Evolutionary conservation across 1,284 basidiomycete species (phyloP), one percentile per base, ranked within the genome.

Genomic region (Sporisorium reilianum): DNA sequence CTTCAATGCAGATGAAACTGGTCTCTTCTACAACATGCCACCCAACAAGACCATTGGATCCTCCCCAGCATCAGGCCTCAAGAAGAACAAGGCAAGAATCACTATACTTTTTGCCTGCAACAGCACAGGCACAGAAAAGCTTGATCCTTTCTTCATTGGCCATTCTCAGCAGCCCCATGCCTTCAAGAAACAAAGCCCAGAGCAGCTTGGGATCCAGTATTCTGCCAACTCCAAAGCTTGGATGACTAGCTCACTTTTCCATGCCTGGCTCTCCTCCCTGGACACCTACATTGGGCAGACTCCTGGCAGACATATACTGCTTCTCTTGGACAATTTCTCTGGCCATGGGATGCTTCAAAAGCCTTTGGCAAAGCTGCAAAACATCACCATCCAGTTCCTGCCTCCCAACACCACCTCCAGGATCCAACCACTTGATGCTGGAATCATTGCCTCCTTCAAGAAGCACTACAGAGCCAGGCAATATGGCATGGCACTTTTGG

Each of bases 291-390:
- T 50, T 50, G 49, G 30, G 5, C 3, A 14, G 49, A 36, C 49
- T 34, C 49, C 49, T 50, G 49, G 49, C n/a, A 50, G 49, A 23
- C 49, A 50, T 4, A 50, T 50, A 8, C n/a, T 50, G 30, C 49
- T 50, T 34, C 49, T 50, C 6, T 34, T 50, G 49, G 32, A 50
- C 49, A 50, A 50, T 32, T 50, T 50, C 32, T 20, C 28, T 18
- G 49, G 28, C 32, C 49, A 50, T 50, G 49, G 49, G 22, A 22
- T 32, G 30, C 16, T 12, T 32, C n/a, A 34, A 36, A 34, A 50
- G n/a, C 49, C 49, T 11, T 32, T 50, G 28, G 36, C 49, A 34
- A n/a, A 36, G 49, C 49, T 50, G 49, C 49, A 50, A 12, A 50
- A 50, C 42, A 44, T 44, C 42, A 44, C 20, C 22, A 44, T 44